These are phyloP conservation scores for Westerdykella ornata DNA, from an alignment of 2,329 filamentous ascomycete genomes.

Conservation along the genomic window DNA sequence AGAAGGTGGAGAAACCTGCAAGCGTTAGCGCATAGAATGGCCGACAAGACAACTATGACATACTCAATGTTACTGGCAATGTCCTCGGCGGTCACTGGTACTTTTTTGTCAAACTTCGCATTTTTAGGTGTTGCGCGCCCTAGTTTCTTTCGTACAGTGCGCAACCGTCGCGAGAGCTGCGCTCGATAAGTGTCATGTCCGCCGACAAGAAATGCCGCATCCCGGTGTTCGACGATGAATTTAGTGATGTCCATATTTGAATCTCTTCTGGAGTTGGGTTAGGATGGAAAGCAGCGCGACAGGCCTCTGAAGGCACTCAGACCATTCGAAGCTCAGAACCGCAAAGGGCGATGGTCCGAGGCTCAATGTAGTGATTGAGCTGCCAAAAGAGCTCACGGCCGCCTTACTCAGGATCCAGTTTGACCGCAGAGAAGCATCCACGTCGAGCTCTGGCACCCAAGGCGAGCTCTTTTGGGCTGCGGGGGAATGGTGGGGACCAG, in stretches of 20 bases:
- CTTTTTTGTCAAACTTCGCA: conserved; percentile 72
- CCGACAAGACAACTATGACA: conserved; percentile 19
- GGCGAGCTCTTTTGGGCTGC: too few species aligned
- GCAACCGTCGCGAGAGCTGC: conserved; percentile 72
- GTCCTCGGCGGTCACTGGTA: conserved; percentile 64
- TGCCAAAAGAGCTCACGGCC: too few species aligned
- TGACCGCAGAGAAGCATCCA: too few species aligned
- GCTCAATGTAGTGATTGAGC: too few species aligned
- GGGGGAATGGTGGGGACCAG: conserved; percentile 17
- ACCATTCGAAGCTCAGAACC: too few species aligned
- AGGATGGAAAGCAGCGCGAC: too few species aligned
- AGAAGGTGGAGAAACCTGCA: conserved; percentile 68
- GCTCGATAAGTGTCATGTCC: conserved; percentile 81
- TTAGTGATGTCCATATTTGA: conserved; percentile 78
- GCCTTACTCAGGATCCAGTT: too few species aligned
- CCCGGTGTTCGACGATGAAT: conserved; percentile 70
- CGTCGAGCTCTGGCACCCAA: too few species aligned
- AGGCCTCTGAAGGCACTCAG: too few species aligned
- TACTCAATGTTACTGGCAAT: conserved; percentile 72
- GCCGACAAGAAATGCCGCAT: conserved; percentile 77
- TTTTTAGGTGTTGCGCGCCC: conserved; percentile 77
- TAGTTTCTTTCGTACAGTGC: conserved; percentile 77
- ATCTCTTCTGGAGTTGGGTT: not conserved
- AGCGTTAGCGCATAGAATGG: not conserved
- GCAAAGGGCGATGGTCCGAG: too few species aligned